These are phyloP conservation scores for Xerocomus spinulosus DNA, from an alignment of 768 basidiomycete genomes.

Conservation along the genomic window DNA sequence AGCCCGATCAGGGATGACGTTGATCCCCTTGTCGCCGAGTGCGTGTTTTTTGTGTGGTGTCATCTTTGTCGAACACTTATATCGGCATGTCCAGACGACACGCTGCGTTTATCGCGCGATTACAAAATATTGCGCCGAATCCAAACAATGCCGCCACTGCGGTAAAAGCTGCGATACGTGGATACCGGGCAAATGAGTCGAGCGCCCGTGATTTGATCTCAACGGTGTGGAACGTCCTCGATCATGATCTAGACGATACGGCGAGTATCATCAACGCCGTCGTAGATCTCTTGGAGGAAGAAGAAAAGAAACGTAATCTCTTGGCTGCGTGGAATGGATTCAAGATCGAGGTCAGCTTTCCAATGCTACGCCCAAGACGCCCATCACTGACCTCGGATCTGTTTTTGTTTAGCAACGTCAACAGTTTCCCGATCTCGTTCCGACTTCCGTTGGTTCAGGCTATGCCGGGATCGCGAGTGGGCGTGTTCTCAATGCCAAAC, in stretches of 20 bases:
- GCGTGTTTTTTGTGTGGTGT: constrained; percentile 20
- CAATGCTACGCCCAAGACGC: not conserved
- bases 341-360: constrained; percentile 75
- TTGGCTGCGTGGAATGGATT: constrained; percentile 79
- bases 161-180: constrained; percentile 70
- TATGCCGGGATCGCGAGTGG: constrained; percentile 81
- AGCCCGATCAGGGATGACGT: constrained; percentile 38
- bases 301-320: constrained; percentile 77
- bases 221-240: constrained; percentile 80
- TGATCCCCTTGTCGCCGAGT: constrained; percentile 57
- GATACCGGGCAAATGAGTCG: constrained; percentile 73
- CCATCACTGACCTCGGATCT: not conserved
- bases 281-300: constrained; percentile 76
- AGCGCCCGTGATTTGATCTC: constrained; percentile 81
- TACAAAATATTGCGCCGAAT: constrained; percentile 56
- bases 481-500: constrained; percentile 79
- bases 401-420: constrained; percentile 60
- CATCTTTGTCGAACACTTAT: not conserved
- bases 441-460: constrained; percentile 52
- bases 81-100: constrained; percentile 51
- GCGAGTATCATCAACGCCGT: constrained; percentile 68
- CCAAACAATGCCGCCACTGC: constrained; percentile 55
- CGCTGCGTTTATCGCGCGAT: constrained; percentile 55
- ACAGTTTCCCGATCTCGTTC: constrained; percentile 76
- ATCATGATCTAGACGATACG: constrained; percentile 64